Conservation (phyloP, 495 filamentous ascomycete genomes). For the Lasiosphaeria ovina region DNA sequence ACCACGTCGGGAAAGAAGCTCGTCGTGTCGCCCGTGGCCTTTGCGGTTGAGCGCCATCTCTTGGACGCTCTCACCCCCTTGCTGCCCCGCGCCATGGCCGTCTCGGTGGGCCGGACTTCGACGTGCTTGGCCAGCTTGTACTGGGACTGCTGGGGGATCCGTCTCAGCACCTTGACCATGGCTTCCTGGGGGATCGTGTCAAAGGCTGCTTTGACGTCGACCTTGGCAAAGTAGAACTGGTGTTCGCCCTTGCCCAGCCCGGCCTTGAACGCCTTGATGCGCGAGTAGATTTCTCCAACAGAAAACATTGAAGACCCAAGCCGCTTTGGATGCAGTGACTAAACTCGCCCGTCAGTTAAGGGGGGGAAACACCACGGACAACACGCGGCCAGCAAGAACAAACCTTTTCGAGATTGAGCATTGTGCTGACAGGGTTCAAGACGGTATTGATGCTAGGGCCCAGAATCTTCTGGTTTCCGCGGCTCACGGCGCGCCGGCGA, state of each 20-base stretch:
- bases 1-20: slow-evolving; percentile 54
- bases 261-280: slow-evolving; percentile 66
- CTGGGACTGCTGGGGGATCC: slow-evolving; percentile 58
- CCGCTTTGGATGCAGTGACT: slow-evolving; percentile 54
- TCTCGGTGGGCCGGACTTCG: slow-evolving; percentile 57
- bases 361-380: slow-evolving; percentile 15
- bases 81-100: slow-evolving; percentile 16
- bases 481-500: slow-evolving; percentile 56
- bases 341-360: neutral
- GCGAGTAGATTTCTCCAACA: slow-evolving; percentile 76
- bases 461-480: slow-evolving; percentile 53
- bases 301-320: slow-evolving; percentile 79
- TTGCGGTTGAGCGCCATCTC: slow-evolving; percentile 63
- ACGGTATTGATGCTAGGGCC: slow-evolving; percentile 78
- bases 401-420: slow-evolving; percentile 76
- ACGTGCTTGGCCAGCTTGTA: slow-evolving; percentile 76
- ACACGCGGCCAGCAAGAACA: neutral
- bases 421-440: slow-evolving; percentile 69
- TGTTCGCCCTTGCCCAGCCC: slow-evolving; percentile 29
- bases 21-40: slow-evolving; percentile 46
- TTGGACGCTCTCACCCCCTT: slow-evolving; percentile 37
- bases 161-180: slow-evolving; percentile 64
- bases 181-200: slow-evolving; percentile 87
- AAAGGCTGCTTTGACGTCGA: slow-evolving; percentile 90
- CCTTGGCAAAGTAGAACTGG: slow-evolving; percentile 74